Evolutionary conservation across 805 yeast species (phyloP), one percentile per base, ranked within the genome.

Genomic region (Saccharomycopsis sp.): DNA sequence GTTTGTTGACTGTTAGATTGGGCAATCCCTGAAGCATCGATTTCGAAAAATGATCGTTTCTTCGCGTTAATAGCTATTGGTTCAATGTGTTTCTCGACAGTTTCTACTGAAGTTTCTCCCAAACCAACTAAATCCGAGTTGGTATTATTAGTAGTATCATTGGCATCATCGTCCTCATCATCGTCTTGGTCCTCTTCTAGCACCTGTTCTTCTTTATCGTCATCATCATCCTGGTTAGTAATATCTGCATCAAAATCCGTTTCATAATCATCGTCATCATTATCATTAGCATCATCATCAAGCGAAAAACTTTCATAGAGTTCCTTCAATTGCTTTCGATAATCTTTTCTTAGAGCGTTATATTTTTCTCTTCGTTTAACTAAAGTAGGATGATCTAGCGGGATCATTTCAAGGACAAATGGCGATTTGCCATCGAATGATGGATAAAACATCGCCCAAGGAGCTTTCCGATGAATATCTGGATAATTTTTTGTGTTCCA

Each of bases 361-460:
- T 59, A 51, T 14, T 44, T 4, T 33, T 40, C 48, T 32, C 63
- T 52, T 16, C 58, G 53, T 51, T 62, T 65, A 43, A 66, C 67
- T 34, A 68, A 62, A 21, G 68, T 68, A 37, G 62, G 63, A 50
- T 68, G 68, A 29, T 67, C 65, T 16, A 51, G 44, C 23, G 65
- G 65, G 0, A 68, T 47, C 4, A 67, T 58, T 56, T 85, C 90
- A 40, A 73, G 73, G n/a, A 82, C 70, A 63, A 90, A 90, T 3
- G 95, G 86, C 50, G 95, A 79, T 54, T 84, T 74, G 4, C 96
- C 96, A 54, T 75, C 77, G 2, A 82, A 68, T 0, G 87, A 76
- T 11, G 67, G 61, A 51, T 74, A 68, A 27, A 86, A 63, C 44
- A 69, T 74, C 2, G 95, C 94, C 77, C 76, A 72, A 24, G 57